phyloP scores from a whole-genome alignment of 768 basidiomycete species.

The Kwoniella pini region DNA sequence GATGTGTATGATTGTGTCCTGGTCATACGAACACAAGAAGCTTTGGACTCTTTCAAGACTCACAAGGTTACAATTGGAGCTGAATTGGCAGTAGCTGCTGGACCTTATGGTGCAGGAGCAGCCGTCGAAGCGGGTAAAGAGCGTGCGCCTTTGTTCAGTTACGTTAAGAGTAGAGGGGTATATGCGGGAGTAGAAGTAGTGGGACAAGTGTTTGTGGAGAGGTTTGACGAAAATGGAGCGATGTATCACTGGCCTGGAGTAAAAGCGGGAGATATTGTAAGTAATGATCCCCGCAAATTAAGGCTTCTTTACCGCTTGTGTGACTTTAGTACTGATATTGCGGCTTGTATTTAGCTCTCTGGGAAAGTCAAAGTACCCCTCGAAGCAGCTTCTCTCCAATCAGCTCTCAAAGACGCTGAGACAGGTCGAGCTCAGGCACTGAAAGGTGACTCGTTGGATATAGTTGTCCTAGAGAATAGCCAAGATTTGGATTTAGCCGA shows the following conservation, averaged over 20 bases:
- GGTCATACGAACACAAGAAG: conserved; percentile 50
- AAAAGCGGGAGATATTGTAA: conserved; percentile 52
- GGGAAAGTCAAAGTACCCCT: conserved; percentile 48
- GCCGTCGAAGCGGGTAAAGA: conserved; percentile 52
- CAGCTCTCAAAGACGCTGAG: conserved; percentile 49
- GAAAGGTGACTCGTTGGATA: conserved; percentile 41
- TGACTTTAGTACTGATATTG: no score
- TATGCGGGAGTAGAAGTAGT: conserved; percentile 54
- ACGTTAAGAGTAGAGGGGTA: conserved; percentile 48
- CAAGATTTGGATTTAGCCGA: conserved; percentile 31
- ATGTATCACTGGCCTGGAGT: conserved; percentile 54
- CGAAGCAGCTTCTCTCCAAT: conserved; percentile 38
- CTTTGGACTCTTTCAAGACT: conserved; percentile 50
- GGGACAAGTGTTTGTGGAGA: conserved; percentile 54
- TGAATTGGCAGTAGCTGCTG: conserved; percentile 51
- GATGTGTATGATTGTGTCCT: conserved; percentile 55
- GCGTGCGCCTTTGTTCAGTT: conserved; percentile 51
- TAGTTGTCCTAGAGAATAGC: conserved; percentile 27
- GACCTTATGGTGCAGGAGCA: conserved; percentile 54
- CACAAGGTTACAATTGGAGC: conserved; percentile 53
- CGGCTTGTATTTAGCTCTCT: conserved; percentile 41
- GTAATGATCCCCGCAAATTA: no score
- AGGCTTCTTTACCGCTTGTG: no score
- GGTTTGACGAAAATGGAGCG: conserved; percentile 52
- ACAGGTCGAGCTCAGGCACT: conserved; percentile 41